phyloP scores from a whole-genome alignment of 495 filamentous ascomycete genomes.

The Astrocystis sublimbata region DNA sequence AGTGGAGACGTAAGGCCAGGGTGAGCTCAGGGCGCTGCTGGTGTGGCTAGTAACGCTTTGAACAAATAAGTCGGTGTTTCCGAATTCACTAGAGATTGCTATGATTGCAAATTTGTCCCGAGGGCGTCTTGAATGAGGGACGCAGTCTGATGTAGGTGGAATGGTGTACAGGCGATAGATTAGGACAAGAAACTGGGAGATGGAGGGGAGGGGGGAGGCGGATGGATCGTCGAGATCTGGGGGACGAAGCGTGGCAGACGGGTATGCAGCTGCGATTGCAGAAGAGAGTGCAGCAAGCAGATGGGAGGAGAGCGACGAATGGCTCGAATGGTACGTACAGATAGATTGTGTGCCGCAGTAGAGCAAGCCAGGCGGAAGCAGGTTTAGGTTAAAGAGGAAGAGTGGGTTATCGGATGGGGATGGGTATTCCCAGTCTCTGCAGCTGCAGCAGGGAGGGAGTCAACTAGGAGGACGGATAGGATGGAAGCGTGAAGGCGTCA shows the following conservation, averaged over 20 bases:
- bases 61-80: slow-evolving; percentile 27
- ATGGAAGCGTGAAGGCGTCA: neutral
- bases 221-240: slow-evolving; percentile 22
- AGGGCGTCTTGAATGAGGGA: neutral
- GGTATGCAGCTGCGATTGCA: slow-evolving; percentile 14
- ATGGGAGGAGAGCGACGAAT: neutral
- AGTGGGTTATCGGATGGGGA: neutral
- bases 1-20: slow-evolving; percentile 36
- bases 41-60: slow-evolving; percentile 28
- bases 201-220: slow-evolving; percentile 21
- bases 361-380: slow-evolving; percentile 6
- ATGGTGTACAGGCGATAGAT: slow-evolving; percentile 4
- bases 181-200: slow-evolving; percentile 10
- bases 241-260: slow-evolving; percentile 19
- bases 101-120: slow-evolving; percentile 5
- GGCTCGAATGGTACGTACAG: slow-evolving; percentile 17
- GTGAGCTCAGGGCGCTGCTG: slow-evolving; percentile 31
- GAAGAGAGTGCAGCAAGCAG: neutral
- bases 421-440: slow-evolving; percentile 4
- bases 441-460: neutral
- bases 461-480: too few relatives aligned
- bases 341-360: neutral
- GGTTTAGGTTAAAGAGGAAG: slow-evolving; percentile 5
- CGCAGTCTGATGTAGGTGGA: slow-evolving; percentile 1
- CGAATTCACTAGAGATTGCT: slow-evolving; percentile 27